Evolutionary conservation across 2,329 filamentous ascomycete genomes (phyloP).

Genomic region (Aureobasidium musti): DNA sequence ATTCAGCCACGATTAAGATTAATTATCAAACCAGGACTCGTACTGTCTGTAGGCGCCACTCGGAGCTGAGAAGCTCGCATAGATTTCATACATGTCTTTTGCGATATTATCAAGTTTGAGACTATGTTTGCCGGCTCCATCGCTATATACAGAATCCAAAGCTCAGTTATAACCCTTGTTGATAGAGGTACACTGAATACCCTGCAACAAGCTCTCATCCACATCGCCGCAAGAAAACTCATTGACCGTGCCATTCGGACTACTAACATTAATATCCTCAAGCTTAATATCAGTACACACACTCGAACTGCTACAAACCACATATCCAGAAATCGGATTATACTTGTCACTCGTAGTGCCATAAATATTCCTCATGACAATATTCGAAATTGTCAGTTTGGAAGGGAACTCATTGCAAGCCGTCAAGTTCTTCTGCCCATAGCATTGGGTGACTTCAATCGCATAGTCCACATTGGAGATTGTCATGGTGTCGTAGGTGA

Average conservation of each 20-base stretch:
- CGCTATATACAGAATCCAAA: background rate
- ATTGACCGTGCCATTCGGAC: conserved; percentile 37
- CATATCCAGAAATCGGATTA: conserved; percentile 46
- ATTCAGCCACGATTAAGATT: no score
- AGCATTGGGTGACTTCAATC: conserved; percentile 67
- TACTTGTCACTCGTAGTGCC: conserved; percentile 55
- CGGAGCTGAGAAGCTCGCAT: no score
- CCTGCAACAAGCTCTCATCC: conserved; percentile 37
- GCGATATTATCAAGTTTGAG: background rate
- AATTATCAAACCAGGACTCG: no score
- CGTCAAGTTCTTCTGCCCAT: conserved; percentile 63
- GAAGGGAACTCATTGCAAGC: conserved; percentile 62
- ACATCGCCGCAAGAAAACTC: conserved; percentile 40
- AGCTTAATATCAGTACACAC: conserved; percentile 55
- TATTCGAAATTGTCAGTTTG: conserved; percentile 57
- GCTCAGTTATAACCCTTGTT: conserved; percentile 22
- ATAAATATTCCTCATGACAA: conserved; percentile 59
- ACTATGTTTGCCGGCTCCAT: background rate
- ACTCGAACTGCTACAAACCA: conserved; percentile 49
- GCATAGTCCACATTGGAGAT: conserved; percentile 66
- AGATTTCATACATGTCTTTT: background rate
- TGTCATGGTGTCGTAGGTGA: conserved; percentile 65
- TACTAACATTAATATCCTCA: conserved; percentile 36
- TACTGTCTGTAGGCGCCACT: no score
- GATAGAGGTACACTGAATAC: conserved; percentile 36